A percentile compares a stretch with the other conserved stretches of the same genome.
Evolutionary conservation across 345 rosid genomes (phyloP).

Genomic region (Hypericum androsaemum): DNA sequence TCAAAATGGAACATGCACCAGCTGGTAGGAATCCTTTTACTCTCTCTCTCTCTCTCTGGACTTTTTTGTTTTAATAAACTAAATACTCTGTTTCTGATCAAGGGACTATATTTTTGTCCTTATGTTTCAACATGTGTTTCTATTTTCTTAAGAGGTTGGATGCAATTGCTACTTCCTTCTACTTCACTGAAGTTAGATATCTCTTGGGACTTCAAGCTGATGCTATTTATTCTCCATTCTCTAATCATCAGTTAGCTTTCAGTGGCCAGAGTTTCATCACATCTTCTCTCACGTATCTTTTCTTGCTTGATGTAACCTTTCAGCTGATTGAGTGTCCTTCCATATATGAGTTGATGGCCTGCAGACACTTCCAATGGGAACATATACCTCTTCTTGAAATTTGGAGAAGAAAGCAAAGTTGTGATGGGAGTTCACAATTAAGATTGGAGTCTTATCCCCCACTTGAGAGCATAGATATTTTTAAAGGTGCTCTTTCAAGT

Average conservation of each 20-base stretch:
- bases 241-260: too few species aligned
- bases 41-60: background rate
- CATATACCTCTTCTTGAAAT: conserved; percentile 53
- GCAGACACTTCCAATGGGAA: conserved; percentile 62
- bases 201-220: too few species aligned
- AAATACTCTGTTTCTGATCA: too few species aligned
- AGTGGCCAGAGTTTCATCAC: too few species aligned
- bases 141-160: too few species aligned
- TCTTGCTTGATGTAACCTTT: conserved; percentile 7
- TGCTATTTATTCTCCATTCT: too few species aligned
- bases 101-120: too few species aligned
- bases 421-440: conserved; percentile 35
- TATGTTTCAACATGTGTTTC: too few species aligned
- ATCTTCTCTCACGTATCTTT: background rate
- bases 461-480: conserved; percentile 45
- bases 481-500: conserved; percentile 53
- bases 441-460: conserved; percentile 61
- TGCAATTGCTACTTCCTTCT: too few species aligned
- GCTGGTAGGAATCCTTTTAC: conserved; percentile 38
- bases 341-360: conserved; percentile 71
- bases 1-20: conserved; percentile 99
- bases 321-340: conserved; percentile 94
- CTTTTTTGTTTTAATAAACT: too few species aligned
- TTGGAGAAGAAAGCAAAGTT: conserved; percentile 56
- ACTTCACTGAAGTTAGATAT: too few species aligned